Evolutionary conservation across 2,329 filamentous ascomycete genomes (phyloP), one percentile per base, ranked within the genome.

Genomic region (Botrytis pseudocinerea): DNA sequence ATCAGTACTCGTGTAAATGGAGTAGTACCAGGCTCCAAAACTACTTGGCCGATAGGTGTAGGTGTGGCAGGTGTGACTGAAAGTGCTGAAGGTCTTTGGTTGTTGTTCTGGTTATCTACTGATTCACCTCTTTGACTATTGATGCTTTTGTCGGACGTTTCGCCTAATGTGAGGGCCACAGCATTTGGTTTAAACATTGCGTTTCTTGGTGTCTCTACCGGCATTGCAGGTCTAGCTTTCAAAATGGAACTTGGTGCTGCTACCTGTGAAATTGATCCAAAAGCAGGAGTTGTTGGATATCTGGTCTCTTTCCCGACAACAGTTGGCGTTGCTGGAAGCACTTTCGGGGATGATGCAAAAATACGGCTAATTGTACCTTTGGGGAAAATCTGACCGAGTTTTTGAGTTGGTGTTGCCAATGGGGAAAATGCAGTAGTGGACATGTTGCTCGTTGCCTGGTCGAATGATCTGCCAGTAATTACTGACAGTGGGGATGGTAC

Each of bases 1-100:
- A 38, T 46, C 4, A 69, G 14, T 28, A 69, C 63, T 25, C 51
- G 25, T 18, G 70, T 61, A 59, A 69, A 72, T 14, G 54, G 25
- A 25, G 70, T 69, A 48, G 22, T 32, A 7, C n/a, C 4, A 35
- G 14, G 22, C 25, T 69, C 54, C 32, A 25, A 38, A 18, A 63
- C 63, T 48, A 38, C 42, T 40, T 51, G 38, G 32, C 18, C 32
- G 18, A 42, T 20, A 38, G 40, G 22, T 16, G 25, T 60, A n/a
- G 51, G 20, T 40, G 18, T 60, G 8, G 16, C 35, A 60, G 51
- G 40, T 42, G 18, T n/a, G 38, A 46, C 32, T 40, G 60, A 35
- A 28, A 32, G n/a, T 28, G 14, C 35, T 10, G 44, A 40, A n/a
- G 35, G 22, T 42, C 14, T 7, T 32, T 57, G 51, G 18, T 28